phyloP scores from a whole-genome alignment of 371 early-diverging fungal species.

The Circinella umbellata region DNA sequence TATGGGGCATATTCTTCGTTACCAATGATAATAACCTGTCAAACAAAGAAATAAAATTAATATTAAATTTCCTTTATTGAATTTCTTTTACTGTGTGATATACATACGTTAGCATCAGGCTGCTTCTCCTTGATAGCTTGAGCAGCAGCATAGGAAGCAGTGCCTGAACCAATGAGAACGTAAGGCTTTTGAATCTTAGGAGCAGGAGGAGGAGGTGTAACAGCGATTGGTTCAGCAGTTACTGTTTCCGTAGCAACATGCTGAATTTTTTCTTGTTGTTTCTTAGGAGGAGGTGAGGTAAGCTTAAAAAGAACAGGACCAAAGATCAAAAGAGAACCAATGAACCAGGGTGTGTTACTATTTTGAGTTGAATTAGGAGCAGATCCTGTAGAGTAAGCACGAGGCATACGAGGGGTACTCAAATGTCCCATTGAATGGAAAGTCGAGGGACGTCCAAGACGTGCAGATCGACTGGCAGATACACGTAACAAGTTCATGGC shows the following conservation, averaged over 20 bases:
- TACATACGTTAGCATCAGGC: slow-evolving; percentile 63
- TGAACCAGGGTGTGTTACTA: slow-evolving; percentile 58
- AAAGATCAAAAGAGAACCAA: slow-evolving; percentile 63
- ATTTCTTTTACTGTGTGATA: background rate
- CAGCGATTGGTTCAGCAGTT: background rate
- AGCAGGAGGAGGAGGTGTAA: slow-evolving; percentile 14
- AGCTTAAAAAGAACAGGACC: slow-evolving; percentile 64
- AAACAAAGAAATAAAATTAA: slow-evolving; percentile 6
- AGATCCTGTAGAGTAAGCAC: slow-evolving; percentile 11
- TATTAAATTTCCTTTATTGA: too few species aligned
- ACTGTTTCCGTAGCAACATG: slow-evolving; percentile 10
- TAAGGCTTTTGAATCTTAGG: slow-evolving; percentile 50
- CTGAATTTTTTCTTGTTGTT: slow-evolving; percentile 37
- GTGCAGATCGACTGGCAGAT: slow-evolving; percentile 23
- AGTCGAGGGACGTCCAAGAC: slow-evolving; percentile 13
- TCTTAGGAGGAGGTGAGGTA: slow-evolving; percentile 61
- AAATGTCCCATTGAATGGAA: background rate
- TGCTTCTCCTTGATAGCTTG: slow-evolving; percentile 73
- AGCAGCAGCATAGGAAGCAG: slow-evolving; percentile 72
- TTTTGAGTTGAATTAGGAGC: background rate
- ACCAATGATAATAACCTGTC: slow-evolving; percentile 67
- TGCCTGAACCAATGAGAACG: slow-evolving; percentile 68
- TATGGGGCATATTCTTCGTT: slow-evolving; percentile 71
- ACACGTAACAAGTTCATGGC: slow-evolving; percentile 25
- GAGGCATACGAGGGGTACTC: slow-evolving; percentile 10